Evolutionary conservation across 2,329 filamentous ascomycete genomes (phyloP), one percentile per base, ranked within the genome.

Genomic region (Fusarium decemcellulare): DNA sequence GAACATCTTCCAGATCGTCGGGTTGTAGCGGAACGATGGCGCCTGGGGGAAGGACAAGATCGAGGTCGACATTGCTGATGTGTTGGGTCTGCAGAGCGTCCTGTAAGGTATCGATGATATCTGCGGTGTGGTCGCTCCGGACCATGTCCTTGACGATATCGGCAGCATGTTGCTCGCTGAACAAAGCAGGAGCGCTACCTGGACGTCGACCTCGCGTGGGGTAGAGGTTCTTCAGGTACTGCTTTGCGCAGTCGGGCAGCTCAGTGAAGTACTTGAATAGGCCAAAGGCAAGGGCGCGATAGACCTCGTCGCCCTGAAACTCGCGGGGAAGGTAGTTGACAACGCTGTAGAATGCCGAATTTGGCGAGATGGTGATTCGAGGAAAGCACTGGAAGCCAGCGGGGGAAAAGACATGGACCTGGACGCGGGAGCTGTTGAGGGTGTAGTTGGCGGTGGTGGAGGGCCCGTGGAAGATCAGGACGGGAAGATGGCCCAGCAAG

Each of bases 231-330:
- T 86, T 89, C 79, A 97, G 87, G 65, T 90, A 87, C 74, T 85
- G 86, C 84, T 94, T 97, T 76, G 94, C 91, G 39, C 87, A 84
- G 58, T 92, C 88, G 23, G 95, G 90, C 55, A 99, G 86, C 81
- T 98, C 95, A 65, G 89, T 88, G 78, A 98, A 98, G 85, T 98
- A 99, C 79, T 97, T 98, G 84, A 92, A 92, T 72, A 99, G 86
- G 60, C 93, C 94, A 80, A 98, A 97, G 50, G 95, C 96, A 59
- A 99, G 87, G 16, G 92, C 96, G 47, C 96, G 91, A 81, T 92
- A 97, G 70, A 97, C 87, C 80, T 98, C 95, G 79, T 98, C 95
- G 75, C 95, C 95, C 83, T 98, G 96, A 80, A 95, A 94, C 78
- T 98, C 95, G 77, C 94, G 92, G 43, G 96, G 94, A 44, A 99